Evolutionary conservation across 2,329 filamentous ascomycete species (phyloP).

Genomic region (Trichoderma endophyticum): DNA sequence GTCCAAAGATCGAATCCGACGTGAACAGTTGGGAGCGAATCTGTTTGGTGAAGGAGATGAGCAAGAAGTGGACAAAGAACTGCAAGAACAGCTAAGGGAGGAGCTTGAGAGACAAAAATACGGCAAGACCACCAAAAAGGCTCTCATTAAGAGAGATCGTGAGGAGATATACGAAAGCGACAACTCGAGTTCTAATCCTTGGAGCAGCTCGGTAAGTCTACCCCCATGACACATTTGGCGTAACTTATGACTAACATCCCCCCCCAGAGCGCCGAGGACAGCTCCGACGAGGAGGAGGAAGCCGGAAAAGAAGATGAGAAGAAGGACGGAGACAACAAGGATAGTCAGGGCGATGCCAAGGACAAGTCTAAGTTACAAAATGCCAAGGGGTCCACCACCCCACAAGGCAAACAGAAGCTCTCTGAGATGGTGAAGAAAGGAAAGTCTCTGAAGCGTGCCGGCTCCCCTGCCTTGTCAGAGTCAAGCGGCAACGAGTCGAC

Average conservation of each 20-base stretch:
- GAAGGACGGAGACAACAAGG: constrained; percentile 58
- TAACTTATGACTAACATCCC: not conserved
- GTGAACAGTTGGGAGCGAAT: constrained; percentile 83
- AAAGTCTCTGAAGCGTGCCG: constrained; percentile 73
- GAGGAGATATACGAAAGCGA: constrained; percentile 83
- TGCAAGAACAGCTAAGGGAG: constrained; percentile 66
- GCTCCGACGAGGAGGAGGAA: constrained; percentile 36
- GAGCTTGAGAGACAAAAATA: constrained; percentile 66
- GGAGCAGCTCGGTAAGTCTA: constrained; percentile 38
- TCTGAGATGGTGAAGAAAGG: constrained; percentile 45
- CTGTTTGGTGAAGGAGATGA: constrained; percentile 71
- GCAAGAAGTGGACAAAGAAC: constrained; percentile 68
- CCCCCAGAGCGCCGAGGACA: constrained; percentile 49
- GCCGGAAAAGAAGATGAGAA: constrained; percentile 37
- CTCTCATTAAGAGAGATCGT: constrained; percentile 79
- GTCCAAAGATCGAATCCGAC: constrained; percentile 68
- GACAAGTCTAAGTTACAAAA: constrained; percentile 52
- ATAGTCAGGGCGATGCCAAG: constrained; percentile 54
- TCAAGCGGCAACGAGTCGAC: constrained; percentile 88
- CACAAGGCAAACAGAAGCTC: constrained; percentile 46
- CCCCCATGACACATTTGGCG: not conserved
- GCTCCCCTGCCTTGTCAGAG: constrained; percentile 84
- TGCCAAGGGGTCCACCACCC: constrained; percentile 63
- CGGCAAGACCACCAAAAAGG: constrained; percentile 76
- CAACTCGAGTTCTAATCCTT: constrained; percentile 43